Conservation (phyloP, 2,329 filamentous ascomycete species). For the Penicillium janthinellum region DNA sequence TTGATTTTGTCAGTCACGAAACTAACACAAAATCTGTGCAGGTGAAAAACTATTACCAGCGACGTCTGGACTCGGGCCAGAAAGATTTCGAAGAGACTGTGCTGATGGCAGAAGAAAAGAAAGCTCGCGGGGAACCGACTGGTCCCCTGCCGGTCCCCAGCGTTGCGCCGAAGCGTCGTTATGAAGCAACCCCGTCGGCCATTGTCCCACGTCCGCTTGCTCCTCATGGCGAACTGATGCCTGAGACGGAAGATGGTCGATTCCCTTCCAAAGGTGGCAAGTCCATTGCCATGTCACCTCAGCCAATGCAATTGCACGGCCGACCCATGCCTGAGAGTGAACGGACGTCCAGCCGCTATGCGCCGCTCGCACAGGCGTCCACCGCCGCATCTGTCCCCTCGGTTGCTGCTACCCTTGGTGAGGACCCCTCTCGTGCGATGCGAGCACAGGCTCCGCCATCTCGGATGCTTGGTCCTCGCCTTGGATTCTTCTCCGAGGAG, state of each 20-base stretch:
- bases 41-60: conserved; percentile 55
- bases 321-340: conserved; percentile 41
- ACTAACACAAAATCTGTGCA: conserved; percentile 20
- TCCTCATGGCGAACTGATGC: conserved; percentile 43
- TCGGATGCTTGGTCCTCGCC: conserved; percentile 44
- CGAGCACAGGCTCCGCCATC: conserved; percentile 31
- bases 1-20: background rate
- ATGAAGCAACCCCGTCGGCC: conserved; percentile 48
- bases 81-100: conserved; percentile 49
- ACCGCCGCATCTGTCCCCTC: conserved; percentile 30
- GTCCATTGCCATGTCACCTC: conserved; percentile 33
- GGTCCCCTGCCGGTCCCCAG: conserved; percentile 48
- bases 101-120: conserved; percentile 47
- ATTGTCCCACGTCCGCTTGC: conserved; percentile 46
- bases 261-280: conserved; percentile 35
- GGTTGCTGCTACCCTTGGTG: conserved; percentile 30
- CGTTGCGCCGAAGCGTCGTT: conserved; percentile 50
- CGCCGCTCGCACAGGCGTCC: conserved; percentile 44
- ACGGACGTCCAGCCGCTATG: conserved; percentile 37
- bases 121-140: conserved; percentile 47
- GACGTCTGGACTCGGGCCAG: conserved; percentile 47
- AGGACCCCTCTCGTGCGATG: conserved; percentile 39
- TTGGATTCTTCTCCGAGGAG: conserved; percentile 50
- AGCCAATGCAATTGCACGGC: conserved; percentile 35
- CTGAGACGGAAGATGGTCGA: conserved; percentile 37